Base-by-base conservation (phyloP, 1,139 yeast genomes). In the Eremothecium sinecaudum region DNA sequence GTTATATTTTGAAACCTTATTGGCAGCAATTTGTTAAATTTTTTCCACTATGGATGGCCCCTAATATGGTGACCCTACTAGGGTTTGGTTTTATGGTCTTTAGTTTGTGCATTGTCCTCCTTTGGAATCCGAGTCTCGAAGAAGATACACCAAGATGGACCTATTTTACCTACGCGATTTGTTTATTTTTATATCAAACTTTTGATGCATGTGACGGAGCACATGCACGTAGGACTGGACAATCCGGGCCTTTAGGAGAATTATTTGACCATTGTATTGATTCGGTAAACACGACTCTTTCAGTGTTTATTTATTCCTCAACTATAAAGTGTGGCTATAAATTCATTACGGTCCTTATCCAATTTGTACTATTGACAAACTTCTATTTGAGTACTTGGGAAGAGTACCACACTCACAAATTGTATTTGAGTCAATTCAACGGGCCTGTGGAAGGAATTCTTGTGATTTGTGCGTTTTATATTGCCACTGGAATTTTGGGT, bases 361-460 rank as follows among this genome's bases (percentile, higher is more conserved):
- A 84, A 56, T 81, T 84, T 58, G 79, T 80, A 6, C 66, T 87
- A 5, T 69, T 84, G 33, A 70, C 79, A 46, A 87, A 87, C 60
- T 87, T 87, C 55, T 87, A 86, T 55, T 61, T 83, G 37, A 79
- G 93, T 31, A 87, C 97, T 0, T 87, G 97, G 97, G 97, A 87
- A 61, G 96, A 86, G 54, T 87, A 73, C 56, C 92, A 86, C 51
- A 87, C 97, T 1, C 94, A 86, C 47, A 79, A 79, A 21, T 65
- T 87, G 41, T 87, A 69, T 56, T 65, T 87, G 36, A 77, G 92
- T 28, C 74, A 72, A 42, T 79, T 84, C 50, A 80, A 92, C 14
- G 97, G 97, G 1, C 97, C 97, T 0, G 97, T 87, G 2, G 97
- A 87, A 59, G 97, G 97, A 4, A 82, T 87, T 24, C 58, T 84